phyloP scores from a whole-genome alignment of 2,329 filamentous ascomycete genomes.

The Cryphonectria carpinicola region DNA sequence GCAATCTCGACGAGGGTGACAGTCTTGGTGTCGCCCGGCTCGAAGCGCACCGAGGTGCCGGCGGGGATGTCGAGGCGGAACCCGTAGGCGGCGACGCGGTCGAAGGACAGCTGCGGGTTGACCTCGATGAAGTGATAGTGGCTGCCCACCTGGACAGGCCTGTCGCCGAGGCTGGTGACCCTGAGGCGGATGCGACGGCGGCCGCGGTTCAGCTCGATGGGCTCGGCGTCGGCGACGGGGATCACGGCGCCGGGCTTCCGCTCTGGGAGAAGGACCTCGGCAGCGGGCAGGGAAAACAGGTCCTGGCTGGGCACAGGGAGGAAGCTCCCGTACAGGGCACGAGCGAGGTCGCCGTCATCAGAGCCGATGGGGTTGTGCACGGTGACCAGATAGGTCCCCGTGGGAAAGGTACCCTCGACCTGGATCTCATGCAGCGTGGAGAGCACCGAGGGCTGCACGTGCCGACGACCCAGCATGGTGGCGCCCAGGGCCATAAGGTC shows the following conservation, averaged over 20 bases:
- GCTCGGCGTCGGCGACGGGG: slow-evolving; percentile 61
- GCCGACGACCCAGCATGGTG: slow-evolving; percentile 90
- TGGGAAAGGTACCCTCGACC: slow-evolving; percentile 91
- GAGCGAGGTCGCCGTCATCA: slow-evolving; percentile 84
- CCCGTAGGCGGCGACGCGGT: slow-evolving; percentile 80
- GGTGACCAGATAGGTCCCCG: slow-evolving; percentile 91
- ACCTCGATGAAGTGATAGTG: slow-evolving; percentile 97
- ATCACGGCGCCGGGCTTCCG: slow-evolving; percentile 82
- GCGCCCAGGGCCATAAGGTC: slow-evolving; percentile 92
- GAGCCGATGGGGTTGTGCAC: slow-evolving; percentile 87
- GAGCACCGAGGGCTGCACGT: slow-evolving; percentile 83
- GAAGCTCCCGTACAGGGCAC: slow-evolving; percentile 89
- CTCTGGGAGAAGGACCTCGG: slow-evolving; percentile 67
- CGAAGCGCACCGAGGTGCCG: slow-evolving; percentile 90
- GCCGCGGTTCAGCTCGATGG: slow-evolving; percentile 72
- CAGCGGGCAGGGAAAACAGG: slow-evolving; percentile 67
- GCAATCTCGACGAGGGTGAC: slow-evolving; percentile 89
- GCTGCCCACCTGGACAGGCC: slow-evolving; percentile 89
- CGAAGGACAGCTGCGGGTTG: slow-evolving; percentile 89
- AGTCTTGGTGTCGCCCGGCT: slow-evolving; percentile 90
- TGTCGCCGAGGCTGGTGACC: slow-evolving; percentile 85
- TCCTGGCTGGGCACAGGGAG: slow-evolving; percentile 72
- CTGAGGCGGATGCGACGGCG: slow-evolving; percentile 73
- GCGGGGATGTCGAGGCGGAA: slow-evolving; percentile 88
- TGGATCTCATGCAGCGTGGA: slow-evolving; percentile 81